Base-by-base conservation (phyloP, 2,329 filamentous ascomycete genomes). In the Elsinoe necatrix region DNA sequence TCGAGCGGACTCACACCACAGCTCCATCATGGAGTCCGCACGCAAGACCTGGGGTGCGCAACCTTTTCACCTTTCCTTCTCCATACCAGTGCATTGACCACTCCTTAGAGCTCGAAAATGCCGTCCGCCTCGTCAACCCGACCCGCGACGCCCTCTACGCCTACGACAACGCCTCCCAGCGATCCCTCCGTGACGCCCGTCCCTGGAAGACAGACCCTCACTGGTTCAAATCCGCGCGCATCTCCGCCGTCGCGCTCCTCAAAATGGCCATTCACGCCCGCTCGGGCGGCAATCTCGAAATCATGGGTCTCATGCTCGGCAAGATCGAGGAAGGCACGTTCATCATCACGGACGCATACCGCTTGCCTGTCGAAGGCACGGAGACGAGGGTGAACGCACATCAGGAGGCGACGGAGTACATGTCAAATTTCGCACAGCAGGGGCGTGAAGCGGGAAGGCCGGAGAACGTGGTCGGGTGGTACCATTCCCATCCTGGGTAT, bases 261-360 rank as follows among this genome's bases (percentile, higher is more conserved):
- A 98, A 98, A 75, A 98, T 98, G 93, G 89, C 95, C 62, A 97
- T 96, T 88, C 93, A 98, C 71, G 93, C 93, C 8, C 87, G 93
- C n/a, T 91, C 89, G 0, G 93, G 93, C 62, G 92, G 93, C 57
- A 83, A 82, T 25, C 80, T 97, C 62, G 93, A 98, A 75, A 82
- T 98, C 65, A 98, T 98, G 93, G 93, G 93, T 57, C 73, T 98
- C 64, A 98, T 98, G 93, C 87, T 95, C 68, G 93, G 93, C 60
- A 95, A 95, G 71, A 86, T 95, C 51, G 82, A 89, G 62, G 83
- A 85, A 41, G 85, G 95, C 65, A 84, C 87, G 1, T 88, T 98
- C 66, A 83, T 98, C 63, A 86, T 98, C 55, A 97, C 91, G 1
- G 93, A 98, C 68, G 89, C 91, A 23, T 93, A 97, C 72, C 83